Evolutionary conservation across 129 eudicot species (phyloP).

Genomic region (Cynara cardunculus): DNA sequence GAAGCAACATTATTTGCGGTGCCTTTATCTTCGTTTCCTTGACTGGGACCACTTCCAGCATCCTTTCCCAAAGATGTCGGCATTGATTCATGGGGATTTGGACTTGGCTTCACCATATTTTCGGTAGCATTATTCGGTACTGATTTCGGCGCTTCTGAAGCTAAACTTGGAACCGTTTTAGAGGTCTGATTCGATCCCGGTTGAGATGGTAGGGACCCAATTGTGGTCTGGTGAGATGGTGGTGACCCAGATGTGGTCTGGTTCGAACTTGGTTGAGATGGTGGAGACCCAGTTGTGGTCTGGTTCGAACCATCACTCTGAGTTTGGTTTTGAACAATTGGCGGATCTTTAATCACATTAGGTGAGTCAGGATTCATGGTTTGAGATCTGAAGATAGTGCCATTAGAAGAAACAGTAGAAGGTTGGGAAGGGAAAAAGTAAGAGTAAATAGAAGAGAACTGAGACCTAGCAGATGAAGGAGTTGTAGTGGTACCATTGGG

Average conservation of each 20-base stretch:
- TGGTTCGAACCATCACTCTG: slow-evolving; percentile 23
- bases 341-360: slow-evolving; percentile 18
- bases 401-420: slow-evolving; percentile 22
- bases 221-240: slow-evolving; percentile 4
- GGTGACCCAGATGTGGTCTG: slow-evolving; percentile 20
- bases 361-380: slow-evolving; percentile 17
- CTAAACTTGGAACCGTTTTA: slow-evolving; percentile 2
- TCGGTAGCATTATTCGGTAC: slow-evolving; percentile 17
- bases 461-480: slow-evolving; percentile 40
- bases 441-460: slow-evolving; percentile 39
- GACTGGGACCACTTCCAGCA: slow-evolving; percentile 32
- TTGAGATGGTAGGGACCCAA: slow-evolving; percentile 3
- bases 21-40: slow-evolving; percentile 22
- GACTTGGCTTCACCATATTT: slow-evolving; percentile 10
- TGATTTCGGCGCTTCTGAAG: slow-evolving; percentile 15
- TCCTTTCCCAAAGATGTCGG: slow-evolving; percentile 19
- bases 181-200: slow-evolving; percentile 3
- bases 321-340: slow-evolving; percentile 23
- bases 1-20: slow-evolving; percentile 32
- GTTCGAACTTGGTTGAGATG: slow-evolving; percentile 11
- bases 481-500: slow-evolving; percentile 8
- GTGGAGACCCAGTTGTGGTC: neutral
- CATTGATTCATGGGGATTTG: slow-evolving; percentile 10
- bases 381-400: slow-evolving; percentile 26
- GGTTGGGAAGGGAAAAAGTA: slow-evolving; percentile 46